Percentiles rank a stretch among this genome's conserved stretches.
Evolutionary conservation across 805 yeast species (phyloP).

Genomic region (Myxozyma kluyveri): DNA sequence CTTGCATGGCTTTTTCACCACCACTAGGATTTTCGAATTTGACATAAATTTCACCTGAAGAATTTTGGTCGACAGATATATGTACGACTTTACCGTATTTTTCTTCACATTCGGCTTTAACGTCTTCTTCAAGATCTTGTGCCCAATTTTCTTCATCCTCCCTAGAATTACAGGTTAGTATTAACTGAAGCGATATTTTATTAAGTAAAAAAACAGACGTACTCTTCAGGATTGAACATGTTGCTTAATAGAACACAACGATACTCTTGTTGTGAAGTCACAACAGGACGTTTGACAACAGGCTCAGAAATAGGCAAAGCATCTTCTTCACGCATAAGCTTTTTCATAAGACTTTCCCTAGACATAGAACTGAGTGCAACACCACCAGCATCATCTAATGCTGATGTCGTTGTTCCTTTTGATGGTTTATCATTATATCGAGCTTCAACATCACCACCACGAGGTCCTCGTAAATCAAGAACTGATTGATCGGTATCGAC

Average conservation of each 20-base stretch:
- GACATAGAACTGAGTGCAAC: conserved; percentile 32
- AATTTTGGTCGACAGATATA: conserved; percentile 35
- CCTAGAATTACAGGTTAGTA: conserved; percentile 19
- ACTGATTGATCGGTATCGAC: not conserved
- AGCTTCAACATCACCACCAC: conserved; percentile 1
- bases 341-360: conserved; percentile 36
- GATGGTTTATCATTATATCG: conserved; percentile 26
- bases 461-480: conserved; percentile 8
- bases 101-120: conserved; percentile 40
- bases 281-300: conserved; percentile 3
- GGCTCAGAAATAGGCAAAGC: conserved; percentile 19
- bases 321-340: conserved; percentile 38
- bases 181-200: not conserved
- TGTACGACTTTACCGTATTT: conserved; percentile 39
- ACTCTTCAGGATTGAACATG: conserved; percentile 39
- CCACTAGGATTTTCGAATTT: conserved; percentile 34
- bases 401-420: conserved; percentile 22
- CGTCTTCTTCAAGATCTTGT: conserved; percentile 39
- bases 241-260: conserved; percentile 36
- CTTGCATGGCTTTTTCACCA: conserved; percentile 35
- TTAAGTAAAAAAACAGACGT: conserved; percentile 12
- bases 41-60: conserved; percentile 37
- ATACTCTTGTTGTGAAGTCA: conserved; percentile 22
- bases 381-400: conserved; percentile 32
- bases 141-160: conserved; percentile 39